Percentiles rank a stretch among this genome's conserved stretches.
phyloP scores from a whole-genome alignment of 148 eudicot genomes.

The Mesembryanthemum crystallinum region DNA sequence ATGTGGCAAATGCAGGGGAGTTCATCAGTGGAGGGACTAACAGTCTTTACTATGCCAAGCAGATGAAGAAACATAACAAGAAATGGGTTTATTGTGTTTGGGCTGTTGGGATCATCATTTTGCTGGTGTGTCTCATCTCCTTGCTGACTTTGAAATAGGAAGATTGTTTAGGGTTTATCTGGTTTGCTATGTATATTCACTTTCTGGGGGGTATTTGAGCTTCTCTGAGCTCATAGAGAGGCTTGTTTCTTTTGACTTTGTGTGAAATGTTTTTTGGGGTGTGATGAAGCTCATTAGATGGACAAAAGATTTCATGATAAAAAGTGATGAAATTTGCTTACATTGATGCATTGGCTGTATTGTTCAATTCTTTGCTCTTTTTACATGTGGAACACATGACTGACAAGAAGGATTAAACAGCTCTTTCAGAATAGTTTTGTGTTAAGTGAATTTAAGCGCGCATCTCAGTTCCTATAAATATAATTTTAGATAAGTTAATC shows the following conservation, averaged over 20 bases:
- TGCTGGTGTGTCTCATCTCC: constrained; percentile 55
- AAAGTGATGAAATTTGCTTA: neutral
- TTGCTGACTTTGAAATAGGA: constrained; percentile 31
- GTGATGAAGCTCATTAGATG: constrained; percentile 3
- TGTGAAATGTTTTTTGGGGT: constrained; percentile 7
- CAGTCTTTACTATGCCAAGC: constrained; percentile 57
- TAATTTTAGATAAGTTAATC: too few relatives aligned
- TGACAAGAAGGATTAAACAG: too few relatives aligned
- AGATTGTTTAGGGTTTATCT: neutral
- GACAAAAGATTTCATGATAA: neutral
- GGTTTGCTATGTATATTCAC: constrained; percentile 4
- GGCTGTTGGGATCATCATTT: constrained; percentile 43
- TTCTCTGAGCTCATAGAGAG: constrained; percentile 26
- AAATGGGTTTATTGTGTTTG: constrained; percentile 50
- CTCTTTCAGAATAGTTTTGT: too few relatives aligned
- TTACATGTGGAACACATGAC: too few relatives aligned
- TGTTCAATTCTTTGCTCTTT: too few relatives aligned
- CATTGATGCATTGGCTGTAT: too few relatives aligned
- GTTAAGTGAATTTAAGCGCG: too few relatives aligned
- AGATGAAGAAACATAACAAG: constrained; percentile 54
- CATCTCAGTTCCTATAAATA: too few relatives aligned
- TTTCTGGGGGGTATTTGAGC: neutral
- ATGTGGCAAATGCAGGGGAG: constrained; percentile 57
- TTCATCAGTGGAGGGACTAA: constrained; percentile 54
- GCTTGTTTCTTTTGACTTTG: neutral